Percentiles rank a stretch among this genome's conserved stretches.
Conservation (phyloP, 2,329 filamentous ascomycete genomes). For the Cytospora piceae region DNA sequence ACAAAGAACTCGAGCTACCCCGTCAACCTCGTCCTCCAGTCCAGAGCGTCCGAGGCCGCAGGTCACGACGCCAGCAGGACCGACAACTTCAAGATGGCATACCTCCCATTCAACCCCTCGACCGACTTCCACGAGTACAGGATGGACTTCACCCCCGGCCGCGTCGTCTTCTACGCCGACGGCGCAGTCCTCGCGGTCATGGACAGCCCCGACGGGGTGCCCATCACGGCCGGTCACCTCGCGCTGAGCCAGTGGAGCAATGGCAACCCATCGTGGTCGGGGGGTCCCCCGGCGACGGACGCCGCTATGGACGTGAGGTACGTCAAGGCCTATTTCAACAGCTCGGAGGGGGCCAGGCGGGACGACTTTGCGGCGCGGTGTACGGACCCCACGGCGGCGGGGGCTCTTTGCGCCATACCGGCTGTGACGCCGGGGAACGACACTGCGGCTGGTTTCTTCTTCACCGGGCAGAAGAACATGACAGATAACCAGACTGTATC, state of each 20-base stretch:
- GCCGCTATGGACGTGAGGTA: slow-evolving; percentile 68
- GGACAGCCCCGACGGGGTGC: slow-evolving; percentile 56
- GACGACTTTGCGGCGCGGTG: slow-evolving; percentile 48
- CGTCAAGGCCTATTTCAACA: slow-evolving; percentile 81
- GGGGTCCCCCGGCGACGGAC: slow-evolving; percentile 67
- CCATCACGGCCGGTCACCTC: slow-evolving; percentile 64
- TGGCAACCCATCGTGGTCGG: slow-evolving; percentile 71
- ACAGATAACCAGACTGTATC: slow-evolving; percentile 52
- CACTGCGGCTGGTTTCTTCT: slow-evolving; percentile 50
- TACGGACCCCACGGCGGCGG: slow-evolving; percentile 40
- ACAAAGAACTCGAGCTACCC: slow-evolving; percentile 54
- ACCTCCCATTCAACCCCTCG: slow-evolving; percentile 69
- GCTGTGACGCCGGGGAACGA: slow-evolving; percentile 44
- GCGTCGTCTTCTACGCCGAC: slow-evolving; percentile 73
- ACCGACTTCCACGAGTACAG: slow-evolving; percentile 75
- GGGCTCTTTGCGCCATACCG: slow-evolving; percentile 55
- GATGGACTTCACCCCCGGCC: slow-evolving; percentile 69
- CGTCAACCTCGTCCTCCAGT: slow-evolving; percentile 78
- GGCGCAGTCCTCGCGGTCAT: slow-evolving; percentile 60
- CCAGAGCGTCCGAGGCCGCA: slow-evolving; percentile 57
- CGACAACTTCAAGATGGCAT: slow-evolving; percentile 58
- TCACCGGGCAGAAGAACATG: slow-evolving; percentile 50
- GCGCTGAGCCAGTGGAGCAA: slow-evolving; percentile 81
- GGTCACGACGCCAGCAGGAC: slow-evolving; percentile 68
- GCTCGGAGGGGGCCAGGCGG: slow-evolving; percentile 50